phyloP scores from a whole-genome alignment of 2,329 filamentous ascomycete species.

The Metarhizium album region DNA sequence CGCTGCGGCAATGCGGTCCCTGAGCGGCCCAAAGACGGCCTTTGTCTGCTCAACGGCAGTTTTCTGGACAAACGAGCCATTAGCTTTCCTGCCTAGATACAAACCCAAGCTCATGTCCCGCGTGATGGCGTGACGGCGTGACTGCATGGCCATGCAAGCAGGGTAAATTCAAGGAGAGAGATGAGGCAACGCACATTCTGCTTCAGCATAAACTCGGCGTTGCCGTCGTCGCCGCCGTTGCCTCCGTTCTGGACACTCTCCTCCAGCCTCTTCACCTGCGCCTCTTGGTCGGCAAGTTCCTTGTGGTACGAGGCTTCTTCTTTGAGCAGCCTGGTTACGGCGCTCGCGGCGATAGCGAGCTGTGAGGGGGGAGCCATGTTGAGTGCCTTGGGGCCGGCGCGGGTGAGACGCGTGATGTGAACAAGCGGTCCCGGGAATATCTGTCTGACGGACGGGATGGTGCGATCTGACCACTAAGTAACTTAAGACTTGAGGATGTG shows the following conservation, averaged over 20 bases:
- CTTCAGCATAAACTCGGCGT: slow-evolving; percentile 67
- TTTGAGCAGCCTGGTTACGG: slow-evolving; percentile 76
- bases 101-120: not conserved
- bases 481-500: no score
- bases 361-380: slow-evolving; percentile 67
- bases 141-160: not conserved
- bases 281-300: slow-evolving; percentile 67
- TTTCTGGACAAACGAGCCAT: slow-evolving; percentile 37
- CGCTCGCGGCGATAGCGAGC: slow-evolving; percentile 68
- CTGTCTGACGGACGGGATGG: no score
- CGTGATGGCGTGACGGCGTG: no score
- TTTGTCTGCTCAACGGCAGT: slow-evolving; percentile 80
- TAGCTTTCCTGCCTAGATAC: not conserved
- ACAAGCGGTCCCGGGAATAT: no score
- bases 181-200: slow-evolving; percentile 60
- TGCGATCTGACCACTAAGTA: no score
- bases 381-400: not conserved
- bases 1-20: slow-evolving; percentile 59
- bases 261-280: slow-evolving; percentile 58
- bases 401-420: no score
- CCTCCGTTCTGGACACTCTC: slow-evolving; percentile 41
- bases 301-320: slow-evolving; percentile 86
- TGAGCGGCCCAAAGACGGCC: slow-evolving; percentile 65
- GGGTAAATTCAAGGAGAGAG: not conserved
- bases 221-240: slow-evolving; percentile 56